These are phyloP conservation scores for Physaria fendleri DNA, from an alignment of 345 rosid genomes.

Conservation along the genomic window DNA sequence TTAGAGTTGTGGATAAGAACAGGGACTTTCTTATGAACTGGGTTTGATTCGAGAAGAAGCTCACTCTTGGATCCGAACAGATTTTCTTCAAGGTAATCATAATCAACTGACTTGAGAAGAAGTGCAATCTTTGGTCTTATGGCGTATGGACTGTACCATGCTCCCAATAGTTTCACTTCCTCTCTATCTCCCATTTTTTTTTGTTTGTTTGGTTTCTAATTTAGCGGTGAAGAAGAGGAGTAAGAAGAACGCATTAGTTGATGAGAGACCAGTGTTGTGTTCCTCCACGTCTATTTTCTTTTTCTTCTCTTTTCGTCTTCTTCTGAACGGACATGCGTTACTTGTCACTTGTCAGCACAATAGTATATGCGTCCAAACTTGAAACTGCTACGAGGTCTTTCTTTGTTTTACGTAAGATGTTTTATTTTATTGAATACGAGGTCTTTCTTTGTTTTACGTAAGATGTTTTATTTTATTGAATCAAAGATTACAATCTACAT, in stretches of 20 bases:
- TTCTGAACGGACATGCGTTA: no score
- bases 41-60: slow-evolving; percentile 30
- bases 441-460: no score
- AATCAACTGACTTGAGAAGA: slow-evolving; percentile 26
- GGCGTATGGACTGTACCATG: slow-evolving; percentile 29
- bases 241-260: neutral
- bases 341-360: no score
- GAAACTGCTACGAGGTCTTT: no score
- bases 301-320: neutral
- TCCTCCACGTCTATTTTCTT: neutral
- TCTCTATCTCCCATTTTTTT: slow-evolving; percentile 7
- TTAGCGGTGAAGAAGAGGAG: neutral
- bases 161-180: slow-evolving; percentile 33
- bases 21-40: slow-evolving; percentile 39
- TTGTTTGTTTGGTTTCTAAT: neutral
- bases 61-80: slow-evolving; percentile 32
- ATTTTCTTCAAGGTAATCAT: slow-evolving; percentile 30
- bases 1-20: slow-evolving; percentile 33
- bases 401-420: no score
- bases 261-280: neutral
- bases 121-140: slow-evolving; percentile 33
- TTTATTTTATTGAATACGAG: no score
- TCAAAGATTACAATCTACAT: no score
- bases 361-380: no score
- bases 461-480: no score